Percentiles rank a stretch among this genome's conserved stretches.
Conservation (phyloP, 352 stramenopile genomes). For the Phytophthora macrochlamydospora region DNA sequence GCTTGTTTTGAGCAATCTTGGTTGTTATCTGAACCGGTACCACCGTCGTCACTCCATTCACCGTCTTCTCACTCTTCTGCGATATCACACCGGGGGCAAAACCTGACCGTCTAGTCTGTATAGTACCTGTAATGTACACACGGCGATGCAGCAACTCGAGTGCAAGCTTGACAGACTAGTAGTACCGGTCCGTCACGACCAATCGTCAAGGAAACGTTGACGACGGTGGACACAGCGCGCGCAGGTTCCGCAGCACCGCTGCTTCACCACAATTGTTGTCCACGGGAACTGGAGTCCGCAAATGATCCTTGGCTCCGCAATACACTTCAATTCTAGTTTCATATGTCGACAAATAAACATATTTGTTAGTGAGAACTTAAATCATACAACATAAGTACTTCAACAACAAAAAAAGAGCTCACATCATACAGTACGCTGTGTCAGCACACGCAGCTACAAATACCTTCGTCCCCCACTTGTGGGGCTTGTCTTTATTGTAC, state of each 20-base stretch:
- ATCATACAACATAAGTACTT: conserved; percentile 3
- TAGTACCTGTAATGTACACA: background rate
- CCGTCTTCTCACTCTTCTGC: background rate
- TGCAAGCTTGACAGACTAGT: conserved; percentile 1
- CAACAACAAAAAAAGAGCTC: conserved; percentile 1
- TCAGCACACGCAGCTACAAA: conserved; percentile 12
- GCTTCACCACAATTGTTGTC: conserved; percentile 18
- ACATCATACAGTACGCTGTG: conserved; percentile 13
- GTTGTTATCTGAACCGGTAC: conserved; percentile 6
- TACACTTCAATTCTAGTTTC: conserved; percentile 9
- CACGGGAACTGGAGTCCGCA: conserved; percentile 1
- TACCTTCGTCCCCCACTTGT: conserved; percentile 24
- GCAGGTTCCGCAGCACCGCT: conserved; percentile 8
- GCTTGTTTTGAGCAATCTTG: conserved; percentile 9
- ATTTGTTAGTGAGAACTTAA: background rate
- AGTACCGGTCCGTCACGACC: conserved; percentile 9
- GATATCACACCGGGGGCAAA: background rate
- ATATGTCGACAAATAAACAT: conserved; percentile 2
- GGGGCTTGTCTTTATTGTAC: conserved; percentile 20
- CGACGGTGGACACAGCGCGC: background rate
- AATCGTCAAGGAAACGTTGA: conserved; percentile 6
- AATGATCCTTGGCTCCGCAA: conserved; percentile 8
- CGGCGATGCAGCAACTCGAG: conserved; percentile 1
- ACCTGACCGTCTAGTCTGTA: background rate
- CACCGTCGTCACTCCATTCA: conserved; percentile 5